These are phyloP conservation scores for Pseudogymnoascus sp. DNA, from an alignment of 2,329 filamentous ascomycete genomes.

Conservation along the genomic window DNA sequence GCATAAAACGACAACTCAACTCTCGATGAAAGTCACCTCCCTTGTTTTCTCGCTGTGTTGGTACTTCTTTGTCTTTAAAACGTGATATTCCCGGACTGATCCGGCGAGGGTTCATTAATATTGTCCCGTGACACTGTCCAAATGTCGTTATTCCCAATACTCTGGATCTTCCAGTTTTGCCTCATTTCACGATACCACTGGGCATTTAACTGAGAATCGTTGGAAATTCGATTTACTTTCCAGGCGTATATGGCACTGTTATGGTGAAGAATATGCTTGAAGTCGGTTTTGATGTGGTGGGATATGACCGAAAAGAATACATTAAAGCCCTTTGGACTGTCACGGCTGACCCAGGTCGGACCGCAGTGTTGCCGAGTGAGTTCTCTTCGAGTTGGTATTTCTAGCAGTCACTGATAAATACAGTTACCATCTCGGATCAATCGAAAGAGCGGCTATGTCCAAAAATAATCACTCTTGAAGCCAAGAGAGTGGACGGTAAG, in stretches of 20 bases:
- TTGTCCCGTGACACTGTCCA: neutral
- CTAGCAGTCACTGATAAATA: conserved; percentile 10
- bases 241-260: conserved; percentile 13
- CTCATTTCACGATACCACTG: neutral
- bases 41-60: neutral
- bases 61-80: neutral
- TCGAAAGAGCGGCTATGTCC: conserved; percentile 7
- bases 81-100: neutral
- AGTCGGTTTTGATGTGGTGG: conserved; percentile 37
- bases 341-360: conserved; percentile 31
- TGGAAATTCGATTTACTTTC: neutral
- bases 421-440: conserved; percentile 30
- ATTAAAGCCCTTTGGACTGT: conserved; percentile 41
- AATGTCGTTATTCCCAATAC: neutral
- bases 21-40: neutral
- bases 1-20: neutral
- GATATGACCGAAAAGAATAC: conserved; percentile 33
- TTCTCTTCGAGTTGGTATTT: neutral
- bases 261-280: conserved; percentile 34
- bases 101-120: neutral
- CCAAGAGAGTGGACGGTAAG: neutral
- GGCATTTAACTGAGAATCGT: no score
- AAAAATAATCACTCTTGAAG: conserved; percentile 32
- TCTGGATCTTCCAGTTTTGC: neutral
- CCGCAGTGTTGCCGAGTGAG: conserved; percentile 30